Evolutionary conservation across 441 rosid genomes (phyloP).

Genomic region (Erysimum pusillum): DNA sequence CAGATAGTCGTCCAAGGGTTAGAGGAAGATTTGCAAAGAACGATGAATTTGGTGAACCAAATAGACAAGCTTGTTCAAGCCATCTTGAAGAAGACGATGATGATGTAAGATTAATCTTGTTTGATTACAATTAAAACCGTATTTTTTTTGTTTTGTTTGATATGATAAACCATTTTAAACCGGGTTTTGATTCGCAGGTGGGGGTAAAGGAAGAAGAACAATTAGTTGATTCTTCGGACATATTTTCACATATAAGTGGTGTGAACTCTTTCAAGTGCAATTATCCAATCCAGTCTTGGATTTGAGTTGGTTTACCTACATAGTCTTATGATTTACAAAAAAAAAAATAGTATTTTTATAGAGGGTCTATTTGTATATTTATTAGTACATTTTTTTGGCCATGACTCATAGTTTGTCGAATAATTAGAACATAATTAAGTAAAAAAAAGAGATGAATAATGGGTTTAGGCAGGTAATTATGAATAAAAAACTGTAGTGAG

Average conservation of each 20-base stretch:
- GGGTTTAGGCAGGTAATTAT: conserved; percentile 39
- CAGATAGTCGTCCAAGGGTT: conserved; percentile 94
- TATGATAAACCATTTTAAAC: conserved; percentile 16
- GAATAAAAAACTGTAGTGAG: conserved; percentile 39
- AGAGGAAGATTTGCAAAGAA: conserved; percentile 96
- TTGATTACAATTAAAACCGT: background rate
- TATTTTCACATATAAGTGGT: conserved; percentile 86
- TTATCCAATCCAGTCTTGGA: conserved; percentile 81
- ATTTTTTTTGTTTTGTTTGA: background rate
- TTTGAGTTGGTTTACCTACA: conserved; percentile 45
- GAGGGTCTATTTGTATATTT: conserved; percentile 36
- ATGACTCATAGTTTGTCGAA: conserved; percentile 21
- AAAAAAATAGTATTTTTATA: conserved; percentile 27
- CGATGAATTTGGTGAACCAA: conserved; percentile 75
- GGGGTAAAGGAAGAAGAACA: conserved; percentile 79
- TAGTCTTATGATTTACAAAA: background rate
- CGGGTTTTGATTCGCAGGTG: conserved; percentile 49
- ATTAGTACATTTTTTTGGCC: conserved; percentile 39
- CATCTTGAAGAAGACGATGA: conserved; percentile 79
- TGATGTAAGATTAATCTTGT: conserved; percentile 49
- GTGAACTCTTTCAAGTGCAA: conserved; percentile 93
- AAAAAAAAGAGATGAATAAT: conserved; percentile 25
- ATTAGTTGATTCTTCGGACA: conserved; percentile 81
- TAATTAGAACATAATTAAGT: conserved; percentile 33
- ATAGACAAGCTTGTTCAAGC: conserved; percentile 52